phyloP scores from a whole-genome alignment of 2,329 filamentous ascomycete genomes.

The Myriangium duriaei region DNA sequence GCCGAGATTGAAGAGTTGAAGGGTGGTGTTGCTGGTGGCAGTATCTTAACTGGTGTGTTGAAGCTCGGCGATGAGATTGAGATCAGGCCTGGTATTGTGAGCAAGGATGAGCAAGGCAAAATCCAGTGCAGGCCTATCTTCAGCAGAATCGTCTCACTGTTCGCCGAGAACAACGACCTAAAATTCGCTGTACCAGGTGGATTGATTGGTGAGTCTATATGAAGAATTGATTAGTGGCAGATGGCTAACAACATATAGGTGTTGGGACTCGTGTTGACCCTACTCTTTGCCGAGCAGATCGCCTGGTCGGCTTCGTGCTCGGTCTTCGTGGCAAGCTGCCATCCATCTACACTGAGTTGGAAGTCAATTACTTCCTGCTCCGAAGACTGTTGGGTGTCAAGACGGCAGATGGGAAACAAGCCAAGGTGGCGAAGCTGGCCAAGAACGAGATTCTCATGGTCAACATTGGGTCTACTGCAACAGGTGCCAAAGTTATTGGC shows the following conservation, averaged over 20 bases:
- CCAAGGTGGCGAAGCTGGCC: conserved; percentile 93
- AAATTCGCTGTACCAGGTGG: conserved; percentile 97
- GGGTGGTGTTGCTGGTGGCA: conserved; percentile 95
- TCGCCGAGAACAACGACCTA: conserved; percentile 95
- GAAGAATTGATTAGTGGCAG: not conserved
- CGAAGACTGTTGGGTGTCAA: conserved; percentile 90
- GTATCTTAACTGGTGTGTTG: conserved; percentile 88
- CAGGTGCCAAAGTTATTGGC: conserved; percentile 90
- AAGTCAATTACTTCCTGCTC: conserved; percentile 98
- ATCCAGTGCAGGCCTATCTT: conserved; percentile 97
- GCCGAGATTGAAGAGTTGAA: conserved; percentile 97
- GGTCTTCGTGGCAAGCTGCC: conserved; percentile 87
- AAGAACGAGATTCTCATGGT: conserved; percentile 99
- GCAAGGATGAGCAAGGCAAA: conserved; percentile 82
- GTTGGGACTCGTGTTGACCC: conserved; percentile 96
- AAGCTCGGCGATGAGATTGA: conserved; percentile 98
- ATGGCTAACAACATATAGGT: conserved; percentile 32
- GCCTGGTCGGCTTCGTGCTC: conserved; percentile 94
- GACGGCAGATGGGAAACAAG: conserved; percentile 96
- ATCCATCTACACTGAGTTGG: conserved; percentile 94
- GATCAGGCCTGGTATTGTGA: conserved; percentile 96
- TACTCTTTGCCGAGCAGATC: conserved; percentile 95
- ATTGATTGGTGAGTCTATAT: conserved; percentile 51
- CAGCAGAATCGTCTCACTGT: conserved; percentile 85
- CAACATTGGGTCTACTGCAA: conserved; percentile 96